These are phyloP conservation scores for Ophiognomonia clavigignenti-juglandacearum DNA, from an alignment of 2,329 filamentous ascomycete species.

Conservation along the genomic window DNA sequence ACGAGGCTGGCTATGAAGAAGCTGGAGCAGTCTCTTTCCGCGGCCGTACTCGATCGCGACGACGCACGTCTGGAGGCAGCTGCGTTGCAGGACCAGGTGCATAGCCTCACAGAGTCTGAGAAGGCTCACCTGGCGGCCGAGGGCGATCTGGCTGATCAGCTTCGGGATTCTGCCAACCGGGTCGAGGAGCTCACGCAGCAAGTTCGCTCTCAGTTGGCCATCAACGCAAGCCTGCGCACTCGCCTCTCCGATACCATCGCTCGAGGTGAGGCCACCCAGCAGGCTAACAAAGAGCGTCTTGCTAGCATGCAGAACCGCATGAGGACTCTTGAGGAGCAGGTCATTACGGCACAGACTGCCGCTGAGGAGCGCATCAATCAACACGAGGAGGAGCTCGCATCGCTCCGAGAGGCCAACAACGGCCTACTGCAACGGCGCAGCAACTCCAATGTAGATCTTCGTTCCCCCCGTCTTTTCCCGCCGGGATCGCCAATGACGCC, in stretches of 20 bases:
- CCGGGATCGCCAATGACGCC: conserved; percentile 59
- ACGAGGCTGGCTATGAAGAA: conserved; percentile 59
- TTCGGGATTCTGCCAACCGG: conserved; percentile 67
- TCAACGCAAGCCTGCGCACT: conserved; percentile 68
- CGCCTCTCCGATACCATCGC: conserved; percentile 75
- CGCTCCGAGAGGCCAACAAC: conserved; percentile 72
- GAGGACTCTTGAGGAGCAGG: conserved; percentile 75
- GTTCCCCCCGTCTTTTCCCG: conserved; percentile 45
- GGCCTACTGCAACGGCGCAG: conserved; percentile 72
- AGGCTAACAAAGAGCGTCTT: conserved; percentile 74
- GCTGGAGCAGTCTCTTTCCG: conserved; percentile 63
- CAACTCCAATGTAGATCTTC: conserved; percentile 33
- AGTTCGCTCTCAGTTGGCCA: conserved; percentile 74
- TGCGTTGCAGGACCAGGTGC: conserved; percentile 57
- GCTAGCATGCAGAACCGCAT: conserved; percentile 78
- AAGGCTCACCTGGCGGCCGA: conserved; percentile 54
- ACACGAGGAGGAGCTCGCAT: conserved; percentile 80
- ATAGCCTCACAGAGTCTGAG: conserved; percentile 52
- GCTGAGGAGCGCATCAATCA: conserved; percentile 79
- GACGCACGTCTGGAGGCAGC: conserved; percentile 62
- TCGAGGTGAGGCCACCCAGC: conserved; percentile 80
- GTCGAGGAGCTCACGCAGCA: conserved; percentile 76
- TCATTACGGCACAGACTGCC: conserved; percentile 76
- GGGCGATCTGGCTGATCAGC: conserved; percentile 60
- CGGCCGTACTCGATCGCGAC: conserved; percentile 68